Base-by-base conservation (phyloP, 352 stramenopile genomes). In the Thraustotheca clavata region DNA sequence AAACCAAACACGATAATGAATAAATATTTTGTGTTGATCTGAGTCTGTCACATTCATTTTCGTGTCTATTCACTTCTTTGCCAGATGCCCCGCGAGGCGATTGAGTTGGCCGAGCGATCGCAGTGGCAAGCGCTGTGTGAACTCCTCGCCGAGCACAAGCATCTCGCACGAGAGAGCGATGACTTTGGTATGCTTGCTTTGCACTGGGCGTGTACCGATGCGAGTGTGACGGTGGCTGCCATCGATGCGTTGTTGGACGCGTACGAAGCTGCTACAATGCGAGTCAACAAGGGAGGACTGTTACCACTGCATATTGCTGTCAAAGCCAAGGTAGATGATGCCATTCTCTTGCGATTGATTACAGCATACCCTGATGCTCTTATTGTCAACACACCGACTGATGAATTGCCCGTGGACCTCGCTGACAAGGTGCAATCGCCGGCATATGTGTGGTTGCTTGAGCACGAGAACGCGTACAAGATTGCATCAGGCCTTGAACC, bases 161-260 rank as follows among this genome's bases (percentile, higher is more conserved):
- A 77, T 67, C 73, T 71, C 70, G 83, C 83, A 24, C 74, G 89
- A 46, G 80, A 90, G 59, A 76, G 79, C 62, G 83, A 93, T 71
- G 84, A 93, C 73, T 91, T 89, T 60, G 84, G 82, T 65, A 93
- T 93, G 84, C 83, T 87, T 71, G 78, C 82, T 52, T 72, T 93
- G 52, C 84, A 93, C 71, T 93, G 84, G 84, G 76, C 80, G 39
- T 93, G 84, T 71, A 91, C 82, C 0, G 84, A 87, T 49, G 76
- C 73, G 33, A 72, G 81, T 60, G 83, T 90, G 41, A 76, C 82
- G 36, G 67, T 83, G 59, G 79, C 75, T 18, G 74, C 86, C 26
- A 71, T 91, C 29, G 77, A 84, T 41, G 80, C 85, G 47, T 69
- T 93, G 7, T 69, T 87, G 26, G 80, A 88, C 52, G 75, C 81